Conservation (phyloP, 202 grass and related monocot species). For the Digitaria exilis region DNA sequence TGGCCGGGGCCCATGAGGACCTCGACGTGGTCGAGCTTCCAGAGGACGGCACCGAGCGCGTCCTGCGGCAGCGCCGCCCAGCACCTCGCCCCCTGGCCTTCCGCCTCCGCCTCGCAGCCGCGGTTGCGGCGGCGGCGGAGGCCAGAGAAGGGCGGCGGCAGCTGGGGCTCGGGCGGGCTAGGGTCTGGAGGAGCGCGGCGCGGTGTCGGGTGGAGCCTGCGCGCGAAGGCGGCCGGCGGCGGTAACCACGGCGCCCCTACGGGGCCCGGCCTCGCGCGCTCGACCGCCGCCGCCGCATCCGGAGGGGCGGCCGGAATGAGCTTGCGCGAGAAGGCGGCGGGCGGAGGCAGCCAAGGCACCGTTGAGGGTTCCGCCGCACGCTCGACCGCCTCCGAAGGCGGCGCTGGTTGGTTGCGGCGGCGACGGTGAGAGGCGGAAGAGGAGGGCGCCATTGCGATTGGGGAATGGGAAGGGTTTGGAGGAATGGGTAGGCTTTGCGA, state of each 20-base stretch:
- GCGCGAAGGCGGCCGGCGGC: background rate
- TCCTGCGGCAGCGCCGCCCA: constrained; percentile 35
- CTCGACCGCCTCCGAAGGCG: background rate
- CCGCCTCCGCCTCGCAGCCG: too few species aligned
- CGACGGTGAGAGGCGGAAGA: background rate
- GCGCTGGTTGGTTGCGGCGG: background rate
- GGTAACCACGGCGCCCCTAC: background rate
- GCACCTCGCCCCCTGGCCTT: background rate
- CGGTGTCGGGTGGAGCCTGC: background rate
- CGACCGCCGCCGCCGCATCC: background rate
- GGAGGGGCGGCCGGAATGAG: background rate
- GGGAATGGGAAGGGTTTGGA: background rate
- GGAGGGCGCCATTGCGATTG: background rate
- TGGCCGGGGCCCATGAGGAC: constrained; percentile 17
- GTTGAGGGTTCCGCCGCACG: background rate
- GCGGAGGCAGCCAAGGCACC: background rate
- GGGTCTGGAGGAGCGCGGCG: background rate
- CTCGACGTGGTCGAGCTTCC: constrained; percentile 29
- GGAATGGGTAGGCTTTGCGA: too few species aligned
- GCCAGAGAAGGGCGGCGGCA: too few species aligned
- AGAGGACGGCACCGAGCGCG: constrained; percentile 15
- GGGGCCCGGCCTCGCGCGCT: background rate
- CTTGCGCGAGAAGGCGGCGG: background rate
- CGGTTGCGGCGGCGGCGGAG: too few species aligned
- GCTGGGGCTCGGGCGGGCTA: background rate